Evolutionary conservation across 2,329 filamentous ascomycete species (phyloP).

Genomic region (Dothidotthia symphoricarpi): DNA sequence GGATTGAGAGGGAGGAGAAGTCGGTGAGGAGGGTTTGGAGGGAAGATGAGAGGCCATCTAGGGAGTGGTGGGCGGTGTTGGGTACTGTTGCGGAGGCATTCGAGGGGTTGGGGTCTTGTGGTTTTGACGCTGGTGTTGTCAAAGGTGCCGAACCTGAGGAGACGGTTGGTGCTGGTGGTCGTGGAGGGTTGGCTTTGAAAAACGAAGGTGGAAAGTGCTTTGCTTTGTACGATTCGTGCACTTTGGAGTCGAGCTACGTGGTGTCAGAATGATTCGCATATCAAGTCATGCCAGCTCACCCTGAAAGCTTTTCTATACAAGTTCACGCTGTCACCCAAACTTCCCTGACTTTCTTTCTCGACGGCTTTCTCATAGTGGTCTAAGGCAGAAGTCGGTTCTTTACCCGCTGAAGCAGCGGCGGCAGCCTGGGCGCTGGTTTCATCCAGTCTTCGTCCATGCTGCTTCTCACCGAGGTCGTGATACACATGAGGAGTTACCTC

Average conservation of each 20-base stretch:
- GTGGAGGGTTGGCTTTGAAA: slow-evolving; percentile 39
- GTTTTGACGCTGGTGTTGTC: slow-evolving; percentile 40
- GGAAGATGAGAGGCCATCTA: slow-evolving; percentile 55
- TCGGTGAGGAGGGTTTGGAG: slow-evolving; percentile 69
- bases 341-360: slow-evolving; percentile 81
- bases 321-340: slow-evolving; percentile 80
- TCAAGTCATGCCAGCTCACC: slow-evolving; percentile 48
- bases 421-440: slow-evolving; percentile 41
- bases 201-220: slow-evolving; percentile 78
- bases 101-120: slow-evolving; percentile 49
- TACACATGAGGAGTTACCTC: slow-evolving; percentile 45
- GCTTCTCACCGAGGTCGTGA: slow-evolving; percentile 49
- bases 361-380: slow-evolving; percentile 93
- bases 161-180: slow-evolving; percentile 5
- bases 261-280: slow-evolving; percentile 7
- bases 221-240: slow-evolving; percentile 83
- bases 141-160: too few species aligned
- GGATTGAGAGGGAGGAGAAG: slow-evolving; percentile 70
- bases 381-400: slow-evolving; percentile 70
- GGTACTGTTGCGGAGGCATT: slow-evolving; percentile 55
- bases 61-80: slow-evolving; percentile 57
- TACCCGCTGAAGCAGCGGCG: slow-evolving; percentile 28
- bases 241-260: slow-evolving; percentile 71
- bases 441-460: slow-evolving; percentile 45
- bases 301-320: slow-evolving; percentile 89